Evolutionary conservation across 2,329 filamentous ascomycete species (phyloP).

Genomic region (Trichoderma koningiopsis): DNA sequence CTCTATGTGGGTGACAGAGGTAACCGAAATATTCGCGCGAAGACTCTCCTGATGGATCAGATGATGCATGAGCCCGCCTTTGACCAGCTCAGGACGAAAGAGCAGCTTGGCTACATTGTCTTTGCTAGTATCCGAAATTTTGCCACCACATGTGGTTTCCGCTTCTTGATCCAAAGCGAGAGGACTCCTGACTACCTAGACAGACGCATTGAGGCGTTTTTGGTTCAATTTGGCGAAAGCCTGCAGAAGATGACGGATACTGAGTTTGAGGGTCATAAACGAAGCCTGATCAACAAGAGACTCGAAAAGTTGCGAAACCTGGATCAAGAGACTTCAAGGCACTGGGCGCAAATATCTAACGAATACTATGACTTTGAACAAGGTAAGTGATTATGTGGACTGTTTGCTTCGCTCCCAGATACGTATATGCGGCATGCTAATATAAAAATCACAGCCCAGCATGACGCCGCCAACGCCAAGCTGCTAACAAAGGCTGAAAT

Average conservation of each 20-base stretch:
- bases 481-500: constrained; percentile 78
- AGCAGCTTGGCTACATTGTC: constrained; percentile 96
- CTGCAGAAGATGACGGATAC: constrained; percentile 75
- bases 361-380: constrained; percentile 91
- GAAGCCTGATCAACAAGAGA: constrained; percentile 81
- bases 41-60: constrained; percentile 80
- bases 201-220: constrained; percentile 81
- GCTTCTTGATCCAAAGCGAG: constrained; percentile 93
- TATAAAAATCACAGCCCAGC: constrained; percentile 55
- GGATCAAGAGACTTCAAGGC: constrained; percentile 76
- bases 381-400: constrained; percentile 54
- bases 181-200: constrained; percentile 82
- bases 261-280: constrained; percentile 89
- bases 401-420: background rate
- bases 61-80: constrained; percentile 93
- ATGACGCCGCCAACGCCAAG: constrained; percentile 75
- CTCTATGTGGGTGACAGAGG: constrained; percentile 69
- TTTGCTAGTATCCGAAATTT: constrained; percentile 76
- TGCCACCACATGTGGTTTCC: constrained; percentile 79
- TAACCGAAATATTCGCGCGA: constrained; percentile 71
- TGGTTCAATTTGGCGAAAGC: constrained; percentile 65
- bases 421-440: background rate
- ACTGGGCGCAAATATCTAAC: constrained; percentile 82
- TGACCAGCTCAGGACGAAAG: constrained; percentile 92
- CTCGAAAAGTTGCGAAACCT: constrained; percentile 93